phyloP scores from a whole-genome alignment of 2,329 filamentous ascomycete genomes.

The Beauveria pseudobassiana region DNA sequence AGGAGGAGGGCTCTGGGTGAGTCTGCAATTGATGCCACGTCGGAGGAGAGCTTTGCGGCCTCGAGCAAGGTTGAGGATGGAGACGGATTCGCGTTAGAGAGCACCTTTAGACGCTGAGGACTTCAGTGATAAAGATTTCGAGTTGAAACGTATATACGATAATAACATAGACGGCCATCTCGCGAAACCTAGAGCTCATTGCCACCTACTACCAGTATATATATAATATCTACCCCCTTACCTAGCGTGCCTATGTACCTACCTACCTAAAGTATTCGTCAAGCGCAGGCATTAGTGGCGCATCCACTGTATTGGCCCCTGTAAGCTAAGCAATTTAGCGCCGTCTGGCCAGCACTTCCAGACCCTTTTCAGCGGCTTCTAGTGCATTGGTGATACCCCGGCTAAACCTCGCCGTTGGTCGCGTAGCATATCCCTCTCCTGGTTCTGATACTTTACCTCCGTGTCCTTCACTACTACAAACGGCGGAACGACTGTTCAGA shows the following conservation, averaged over 20 bases:
- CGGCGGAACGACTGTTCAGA: neutral
- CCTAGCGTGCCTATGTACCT: no score
- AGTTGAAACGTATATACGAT: neutral
- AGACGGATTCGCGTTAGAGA: slow-evolving; percentile 23
- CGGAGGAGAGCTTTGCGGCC: slow-evolving; percentile 2
- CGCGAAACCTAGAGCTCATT: no score
- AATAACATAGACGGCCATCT: neutral
- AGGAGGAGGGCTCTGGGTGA: slow-evolving; percentile 17
- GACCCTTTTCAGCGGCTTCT: neutral
- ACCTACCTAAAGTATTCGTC: no score
- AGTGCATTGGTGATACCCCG: neutral
- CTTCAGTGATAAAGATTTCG: neutral
- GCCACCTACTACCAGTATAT: no score
- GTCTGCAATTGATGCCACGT: slow-evolving; percentile 5
- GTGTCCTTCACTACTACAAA: neutral
- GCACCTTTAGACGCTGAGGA: slow-evolving; percentile 17
- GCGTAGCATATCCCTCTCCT: slow-evolving; percentile 1
- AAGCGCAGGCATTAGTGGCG: neutral
- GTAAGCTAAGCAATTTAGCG: neutral
- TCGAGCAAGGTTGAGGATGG: slow-evolving; percentile 12
- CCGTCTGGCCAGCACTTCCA: neutral
- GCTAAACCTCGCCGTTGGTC: slow-evolving; percentile 6
- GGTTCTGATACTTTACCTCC: neutral
- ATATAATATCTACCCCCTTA: no score
- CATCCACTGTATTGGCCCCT: neutral